Conservation (phyloP, 2,329 filamentous ascomycete species). For the Alternaria arbusti region DNA sequence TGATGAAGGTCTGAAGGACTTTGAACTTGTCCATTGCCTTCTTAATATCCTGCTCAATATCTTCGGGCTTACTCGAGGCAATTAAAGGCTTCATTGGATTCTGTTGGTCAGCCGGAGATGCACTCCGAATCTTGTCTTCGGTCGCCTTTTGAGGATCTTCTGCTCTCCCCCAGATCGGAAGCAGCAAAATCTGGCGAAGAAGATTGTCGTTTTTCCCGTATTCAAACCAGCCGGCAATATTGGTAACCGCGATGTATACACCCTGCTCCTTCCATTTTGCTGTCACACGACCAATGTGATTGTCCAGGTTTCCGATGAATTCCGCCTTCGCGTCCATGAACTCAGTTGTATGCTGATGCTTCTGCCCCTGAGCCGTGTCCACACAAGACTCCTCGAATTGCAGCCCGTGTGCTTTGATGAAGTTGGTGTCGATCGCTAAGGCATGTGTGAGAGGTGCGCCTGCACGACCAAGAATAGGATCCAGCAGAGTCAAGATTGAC, state of each 20-base stretch:
- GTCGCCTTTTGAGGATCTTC: conserved; percentile 4
- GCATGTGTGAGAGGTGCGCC: conserved; percentile 38
- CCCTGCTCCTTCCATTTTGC: conserved; percentile 64
- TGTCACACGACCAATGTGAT: conserved; percentile 61
- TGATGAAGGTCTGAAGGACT: conserved; percentile 30
- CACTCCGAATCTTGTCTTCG: conserved; percentile 21
- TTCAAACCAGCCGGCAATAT: conserved; percentile 60
- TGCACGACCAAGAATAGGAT: conserved; percentile 54
- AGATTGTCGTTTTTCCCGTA: conserved; percentile 58
- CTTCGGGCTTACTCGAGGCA: conserved; percentile 23
- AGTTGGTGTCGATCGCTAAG: conserved; percentile 62
- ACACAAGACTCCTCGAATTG: conserved; percentile 63
- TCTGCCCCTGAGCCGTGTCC: background rate
- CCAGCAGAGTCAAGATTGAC: conserved; percentile 72
- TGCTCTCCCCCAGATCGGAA: conserved; percentile 4
- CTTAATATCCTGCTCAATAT: background rate
- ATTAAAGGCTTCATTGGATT: conserved; percentile 9
- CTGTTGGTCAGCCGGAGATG: conserved; percentile 6
- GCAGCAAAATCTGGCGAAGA: conserved; percentile 39
- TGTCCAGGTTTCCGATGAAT: conserved; percentile 63
- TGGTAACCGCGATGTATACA: conserved; percentile 64
- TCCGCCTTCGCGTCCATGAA: conserved; percentile 55
- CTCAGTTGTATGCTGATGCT: conserved; percentile 40
- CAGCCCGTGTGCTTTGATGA: conserved; percentile 69
- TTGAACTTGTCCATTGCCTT: conserved; percentile 10